These are phyloP conservation scores for Celoporthe dispersa DNA, from an alignment of 2,329 filamentous ascomycete genomes.

Conservation along the genomic window DNA sequence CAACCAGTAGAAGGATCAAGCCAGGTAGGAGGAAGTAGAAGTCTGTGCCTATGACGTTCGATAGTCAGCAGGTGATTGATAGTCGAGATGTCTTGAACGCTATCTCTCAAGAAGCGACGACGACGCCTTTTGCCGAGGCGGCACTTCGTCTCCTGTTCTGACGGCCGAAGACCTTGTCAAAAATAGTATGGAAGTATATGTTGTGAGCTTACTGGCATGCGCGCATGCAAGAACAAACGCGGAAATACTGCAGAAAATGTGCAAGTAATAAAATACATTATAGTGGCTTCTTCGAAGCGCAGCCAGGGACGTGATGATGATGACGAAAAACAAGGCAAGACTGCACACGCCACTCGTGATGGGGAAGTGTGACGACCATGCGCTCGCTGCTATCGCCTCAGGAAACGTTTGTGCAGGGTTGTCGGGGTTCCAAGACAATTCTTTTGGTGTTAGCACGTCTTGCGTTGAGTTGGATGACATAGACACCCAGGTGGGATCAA, in stretches of 20 bases:
- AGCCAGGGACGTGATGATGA: conserved; percentile 27
- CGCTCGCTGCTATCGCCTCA: conserved; percentile 16
- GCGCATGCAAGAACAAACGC: conserved; percentile 22
- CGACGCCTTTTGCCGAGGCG: background rate
- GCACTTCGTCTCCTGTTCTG: background rate
- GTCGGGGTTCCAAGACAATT: conserved; percentile 24
- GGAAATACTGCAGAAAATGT: conserved; percentile 21
- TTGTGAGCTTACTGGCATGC: conserved; percentile 22
- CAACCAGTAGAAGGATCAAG: conserved; percentile 21
- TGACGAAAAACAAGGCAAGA: conserved; percentile 17
- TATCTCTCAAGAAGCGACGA: background rate
- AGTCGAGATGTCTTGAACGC: background rate
- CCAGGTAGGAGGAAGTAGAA: conserved; percentile 31
- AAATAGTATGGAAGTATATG: background rate
- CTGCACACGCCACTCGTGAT: conserved; percentile 24
- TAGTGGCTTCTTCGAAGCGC: conserved; percentile 28
- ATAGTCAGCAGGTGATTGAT: background rate
- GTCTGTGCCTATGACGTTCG: conserved; percentile 15
- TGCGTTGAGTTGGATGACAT: background rate
- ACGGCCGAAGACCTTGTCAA: background rate
- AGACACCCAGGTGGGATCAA: background rate
- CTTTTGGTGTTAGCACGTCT: conserved; percentile 8
- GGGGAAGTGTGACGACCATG: conserved; percentile 18
- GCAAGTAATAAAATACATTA: conserved; percentile 30
- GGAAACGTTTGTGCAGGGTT: conserved; percentile 28